phyloP scores from a whole-genome alignment of 352 stramenopile species.

The Phytophthora pinifolia region DNA sequence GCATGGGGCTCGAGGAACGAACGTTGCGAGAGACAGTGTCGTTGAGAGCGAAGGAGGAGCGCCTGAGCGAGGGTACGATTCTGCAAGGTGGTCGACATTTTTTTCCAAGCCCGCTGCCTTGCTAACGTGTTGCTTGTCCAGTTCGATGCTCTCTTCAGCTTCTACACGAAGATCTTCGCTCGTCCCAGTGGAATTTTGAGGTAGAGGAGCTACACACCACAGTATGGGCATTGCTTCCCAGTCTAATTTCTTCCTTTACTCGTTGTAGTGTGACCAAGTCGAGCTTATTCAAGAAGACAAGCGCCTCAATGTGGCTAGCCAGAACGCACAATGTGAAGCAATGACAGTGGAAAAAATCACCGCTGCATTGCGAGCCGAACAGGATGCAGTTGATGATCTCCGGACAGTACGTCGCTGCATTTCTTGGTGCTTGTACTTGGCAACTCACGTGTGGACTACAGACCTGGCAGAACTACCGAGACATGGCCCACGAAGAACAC shows the following conservation, averaged over 20 bases:
- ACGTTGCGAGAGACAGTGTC: background rate
- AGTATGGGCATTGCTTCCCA: background rate
- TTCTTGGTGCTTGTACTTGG: background rate
- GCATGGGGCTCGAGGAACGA: slow-evolving; percentile 33
- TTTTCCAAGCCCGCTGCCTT: background rate
- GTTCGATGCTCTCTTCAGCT: slow-evolving; percentile 22
- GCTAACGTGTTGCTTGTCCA: slow-evolving; percentile 11
- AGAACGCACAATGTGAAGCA: slow-evolving; percentile 22
- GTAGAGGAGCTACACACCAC: slow-evolving; percentile 5
- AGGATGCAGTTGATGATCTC: slow-evolving; percentile 24
- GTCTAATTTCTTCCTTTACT: slow-evolving; percentile 2
- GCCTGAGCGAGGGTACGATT: slow-evolving; percentile 27
- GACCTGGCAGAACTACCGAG: slow-evolving; percentile 26
- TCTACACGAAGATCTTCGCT: slow-evolving; percentile 31
- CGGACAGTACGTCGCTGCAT: slow-evolving; percentile 18
- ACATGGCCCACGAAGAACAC: slow-evolving; percentile 36
- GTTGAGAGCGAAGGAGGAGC: slow-evolving; percentile 19
- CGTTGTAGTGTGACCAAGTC: slow-evolving; percentile 15
- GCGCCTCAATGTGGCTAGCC: slow-evolving; percentile 20
- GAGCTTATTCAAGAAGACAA: slow-evolving; percentile 25
- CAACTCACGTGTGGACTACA: background rate
- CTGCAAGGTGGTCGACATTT: too few relatives aligned
- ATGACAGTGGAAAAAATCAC: slow-evolving; percentile 6
- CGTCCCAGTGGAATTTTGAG: slow-evolving; percentile 33
- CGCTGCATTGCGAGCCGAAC: slow-evolving; percentile 11